Evolutionary conservation across 1,139 yeast genomes (phyloP).

Genomic region (Saccharomyces uvarum): DNA sequence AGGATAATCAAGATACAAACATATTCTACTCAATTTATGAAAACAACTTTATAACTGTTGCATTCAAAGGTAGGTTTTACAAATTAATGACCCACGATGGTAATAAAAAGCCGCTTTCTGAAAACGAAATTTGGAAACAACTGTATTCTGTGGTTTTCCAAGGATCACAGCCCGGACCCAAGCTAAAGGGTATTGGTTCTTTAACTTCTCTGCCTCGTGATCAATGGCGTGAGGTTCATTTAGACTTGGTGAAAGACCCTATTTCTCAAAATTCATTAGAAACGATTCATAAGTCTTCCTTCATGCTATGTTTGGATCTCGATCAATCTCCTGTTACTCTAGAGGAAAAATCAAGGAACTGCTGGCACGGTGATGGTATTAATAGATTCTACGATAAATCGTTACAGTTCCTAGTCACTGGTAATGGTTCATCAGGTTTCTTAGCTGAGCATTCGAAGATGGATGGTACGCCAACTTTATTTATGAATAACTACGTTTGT

Average conservation of each 20-base stretch:
- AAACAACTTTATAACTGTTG: conserved; percentile 65
- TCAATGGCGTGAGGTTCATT: conserved; percentile 60
- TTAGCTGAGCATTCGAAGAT: conserved; percentile 94
- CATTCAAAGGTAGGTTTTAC: conserved; percentile 73
- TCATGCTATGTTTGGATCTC: conserved; percentile 67
- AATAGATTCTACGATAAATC: conserved; percentile 94
- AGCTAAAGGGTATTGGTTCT: conserved; percentile 57
- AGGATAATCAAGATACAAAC: conserved; percentile 50
- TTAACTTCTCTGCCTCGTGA: conserved; percentile 84
- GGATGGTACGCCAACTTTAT: conserved; percentile 96
- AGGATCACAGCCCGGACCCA: conserved; percentile 5
- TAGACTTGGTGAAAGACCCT: conserved; percentile 49
- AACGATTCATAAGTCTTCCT: conserved; percentile 70
- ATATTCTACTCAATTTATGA: conserved; percentile 42
- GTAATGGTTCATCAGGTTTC: conserved; percentile 85
- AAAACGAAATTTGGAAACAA: conserved; percentile 59
- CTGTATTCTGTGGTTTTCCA: conserved; percentile 47
- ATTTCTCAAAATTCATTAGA: conserved; percentile 52
- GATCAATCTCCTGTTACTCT: conserved; percentile 64
- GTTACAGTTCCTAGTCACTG: conserved; percentile 70
- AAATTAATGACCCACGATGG: conserved; percentile 60
- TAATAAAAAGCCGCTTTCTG: conserved; percentile 48
- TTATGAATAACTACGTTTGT: conserved; percentile 72
- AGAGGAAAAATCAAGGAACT: conserved; percentile 77
- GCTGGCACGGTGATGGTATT: conserved; percentile 92